A percentile compares a stretch with the other conserved stretches of the same genome.
Evolutionary conservation across 805 yeast species (phyloP).

Genomic region (Yarrowia hollandica): DNA sequence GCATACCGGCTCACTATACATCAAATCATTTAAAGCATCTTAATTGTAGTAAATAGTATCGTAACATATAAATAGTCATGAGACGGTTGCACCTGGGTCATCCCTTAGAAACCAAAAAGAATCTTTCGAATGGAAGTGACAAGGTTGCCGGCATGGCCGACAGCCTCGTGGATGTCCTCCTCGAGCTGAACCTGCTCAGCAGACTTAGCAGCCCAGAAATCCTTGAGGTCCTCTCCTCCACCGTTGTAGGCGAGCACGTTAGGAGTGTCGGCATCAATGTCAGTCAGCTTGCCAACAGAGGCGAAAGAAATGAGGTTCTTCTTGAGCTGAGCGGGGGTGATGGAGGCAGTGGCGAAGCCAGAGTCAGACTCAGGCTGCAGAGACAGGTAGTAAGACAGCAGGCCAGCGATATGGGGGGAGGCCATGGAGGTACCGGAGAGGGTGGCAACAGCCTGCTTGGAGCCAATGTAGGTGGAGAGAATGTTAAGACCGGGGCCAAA

Average conservation of each 20-base stretch:
- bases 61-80: slow-evolving; percentile 29
- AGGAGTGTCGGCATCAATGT: slow-evolving; percentile 53
- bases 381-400: slow-evolving; percentile 56
- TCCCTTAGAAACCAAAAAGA: slow-evolving; percentile 17
- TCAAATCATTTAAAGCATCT: slow-evolving; percentile 10
- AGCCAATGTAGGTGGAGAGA: slow-evolving; percentile 57
- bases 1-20: too few species aligned
- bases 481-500: slow-evolving; percentile 60
- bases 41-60: slow-evolving; percentile 24
- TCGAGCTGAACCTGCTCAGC: slow-evolving; percentile 14
- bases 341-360: slow-evolving; percentile 48
- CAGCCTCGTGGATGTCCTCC: slow-evolving; percentile 21
- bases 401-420: slow-evolving; percentile 59
- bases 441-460: slow-evolving; percentile 51
- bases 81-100: slow-evolving; percentile 23
- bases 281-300: slow-evolving; percentile 50
- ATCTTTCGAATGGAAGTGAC: slow-evolving; percentile 18
- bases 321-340: slow-evolving; percentile 57
- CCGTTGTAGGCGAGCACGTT: slow-evolving; percentile 63
- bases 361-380: slow-evolving; percentile 55
- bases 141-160: neutral
- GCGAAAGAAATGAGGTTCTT: slow-evolving; percentile 53
- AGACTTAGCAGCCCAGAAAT: slow-evolving; percentile 47
- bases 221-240: slow-evolving; percentile 55
- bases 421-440: slow-evolving; percentile 68